Evolutionary conservation across 192 early-diverging fungal genomes (phyloP), one percentile per base, ranked within the genome.

Genomic region (Backusella circina): DNA sequence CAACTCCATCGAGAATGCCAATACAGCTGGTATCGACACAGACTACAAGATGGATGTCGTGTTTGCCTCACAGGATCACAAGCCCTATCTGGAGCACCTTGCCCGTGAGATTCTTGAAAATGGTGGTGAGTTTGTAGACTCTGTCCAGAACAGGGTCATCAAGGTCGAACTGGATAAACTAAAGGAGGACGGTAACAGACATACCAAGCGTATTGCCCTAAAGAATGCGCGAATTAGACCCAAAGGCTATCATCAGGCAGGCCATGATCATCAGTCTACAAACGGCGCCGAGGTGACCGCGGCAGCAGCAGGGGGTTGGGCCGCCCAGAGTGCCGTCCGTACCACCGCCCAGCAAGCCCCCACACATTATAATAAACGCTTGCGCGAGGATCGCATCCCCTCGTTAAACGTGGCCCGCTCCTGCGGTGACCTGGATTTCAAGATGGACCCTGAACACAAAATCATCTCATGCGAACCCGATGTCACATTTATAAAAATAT

Each of bases 121-220:
- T 65, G 88, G 88, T 32, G 88, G 88, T 36, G 85, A 86, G 67
- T 89, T 89, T 82, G 85, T 89, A 15, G 87, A 87, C 54, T 83
- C 84, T 51, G 84, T 86, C 0, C 85, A 88, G 70, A 88, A 89
- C 70, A 70, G 82, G 2, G 69, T 86, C 7, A 89, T 88, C 57
- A 80, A 81, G 51, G 83, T 89, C 51, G 88, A 89, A 64, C 75
- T 84, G 2, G 78, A 77, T 64, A 79, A 81, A 16, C 72, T 80
- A 36, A 80, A 81, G 67, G 85, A 88, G 37, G 84, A 87, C 47
- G 83, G 83, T 9, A 85, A 85, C 51, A 70, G 88, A 65, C 78
- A 83, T 51, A 79, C 80, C 2, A 83, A 77, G 32, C 71, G 82
- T 35, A 57, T 77, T n/a, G 78, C 82, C 12, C 72, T 89, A 21